Conservation (phyloP, 2,329 filamentous ascomycete species). For the Volutella citrinella region DNA sequence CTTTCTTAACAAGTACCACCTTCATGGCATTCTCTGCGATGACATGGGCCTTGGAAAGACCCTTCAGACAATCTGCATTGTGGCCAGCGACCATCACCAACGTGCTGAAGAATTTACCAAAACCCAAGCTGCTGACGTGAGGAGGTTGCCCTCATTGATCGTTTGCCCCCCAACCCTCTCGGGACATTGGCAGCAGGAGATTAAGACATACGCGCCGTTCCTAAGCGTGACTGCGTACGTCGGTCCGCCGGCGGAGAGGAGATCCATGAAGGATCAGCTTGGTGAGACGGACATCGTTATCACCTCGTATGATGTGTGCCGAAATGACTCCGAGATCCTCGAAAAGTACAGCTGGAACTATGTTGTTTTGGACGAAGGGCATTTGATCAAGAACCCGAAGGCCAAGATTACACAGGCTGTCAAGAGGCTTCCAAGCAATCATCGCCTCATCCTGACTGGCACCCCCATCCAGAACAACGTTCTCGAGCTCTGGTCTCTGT, state of each 20-base stretch:
- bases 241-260: constrained; percentile 78
- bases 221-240: constrained; percentile 87
- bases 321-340: constrained; percentile 88
- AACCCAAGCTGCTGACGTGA: constrained; percentile 73
- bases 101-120: constrained; percentile 86
- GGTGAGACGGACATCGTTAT: constrained; percentile 86
- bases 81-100: constrained; percentile 94
- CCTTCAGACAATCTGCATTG: constrained; percentile 93
- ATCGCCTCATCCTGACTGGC: constrained; percentile 91
- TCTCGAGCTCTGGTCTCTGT: constrained; percentile 93
- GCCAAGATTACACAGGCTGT: constrained; percentile 94
- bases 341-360: constrained; percentile 92
- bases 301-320: constrained; percentile 96
- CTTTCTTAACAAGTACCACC: constrained; percentile 96
- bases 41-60: constrained; percentile 99
- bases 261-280: constrained; percentile 66
- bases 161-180: constrained; percentile 95
- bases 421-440: constrained; percentile 85
- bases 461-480: constrained; percentile 99
- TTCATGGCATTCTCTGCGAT: constrained; percentile 97
- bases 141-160: constrained; percentile 84
- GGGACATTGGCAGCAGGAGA: constrained; percentile 98
- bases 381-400: constrained; percentile 98
- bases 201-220: constrained; percentile 94
- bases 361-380: constrained; percentile 92